Base-by-base conservation (phyloP, 495 filamentous ascomycete genomes). In the Penicillium canescens region DNA sequence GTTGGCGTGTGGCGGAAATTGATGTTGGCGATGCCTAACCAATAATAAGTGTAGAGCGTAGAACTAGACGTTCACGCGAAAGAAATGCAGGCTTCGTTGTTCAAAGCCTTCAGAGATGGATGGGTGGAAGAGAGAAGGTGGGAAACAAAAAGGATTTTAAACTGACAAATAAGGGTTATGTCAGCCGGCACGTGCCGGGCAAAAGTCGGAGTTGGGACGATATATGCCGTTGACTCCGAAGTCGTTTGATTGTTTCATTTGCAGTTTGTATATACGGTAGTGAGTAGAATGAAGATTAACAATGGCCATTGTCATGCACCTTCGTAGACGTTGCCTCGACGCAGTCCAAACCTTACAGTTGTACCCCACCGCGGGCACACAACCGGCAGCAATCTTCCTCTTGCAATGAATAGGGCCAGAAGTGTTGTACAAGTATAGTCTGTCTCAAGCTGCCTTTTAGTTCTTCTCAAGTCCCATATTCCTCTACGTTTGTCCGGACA, bases 11-110 rank as follows among this genome's bases (percentile, higher is more conserved):
- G 46, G 36, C 24, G 36, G 44, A 48, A 58, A 61, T 55, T 61
- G 63, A 67, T 67, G 61, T 49, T 67, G 61, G 61, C 63, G 61
- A 59, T 46, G 50, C 61, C 50, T 28, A 55, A 53, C 46, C 42
- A 57, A 42, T 38, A 12, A 38, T 28, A 39, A 46, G 13, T 45
- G 46, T 31, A 41, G 13, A 44, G 44, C 47, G 26, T 28, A 55
- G 40, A 56, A 50, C 50, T 56, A 23, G 47, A 60, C 64, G 55
- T 50, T 54, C 42, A 67, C 61, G 64, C 64, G 44, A 45, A 43
- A 47, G 43, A 53, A 2, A 18, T 26, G 33, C 36, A 31, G 62
- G 55, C 56, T 59, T 65, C 59, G 35, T 38, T 46, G 39, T 21
- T 56, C 50, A 54, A 67, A 40, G 58, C 57, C 61, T 42, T 39